Percentiles rank a stretch among this genome's conserved stretches.
These are phyloP conservation scores for Penicillium canariense DNA, from an alignment of 495 filamentous ascomycete species.

Conservation along the genomic window DNA sequence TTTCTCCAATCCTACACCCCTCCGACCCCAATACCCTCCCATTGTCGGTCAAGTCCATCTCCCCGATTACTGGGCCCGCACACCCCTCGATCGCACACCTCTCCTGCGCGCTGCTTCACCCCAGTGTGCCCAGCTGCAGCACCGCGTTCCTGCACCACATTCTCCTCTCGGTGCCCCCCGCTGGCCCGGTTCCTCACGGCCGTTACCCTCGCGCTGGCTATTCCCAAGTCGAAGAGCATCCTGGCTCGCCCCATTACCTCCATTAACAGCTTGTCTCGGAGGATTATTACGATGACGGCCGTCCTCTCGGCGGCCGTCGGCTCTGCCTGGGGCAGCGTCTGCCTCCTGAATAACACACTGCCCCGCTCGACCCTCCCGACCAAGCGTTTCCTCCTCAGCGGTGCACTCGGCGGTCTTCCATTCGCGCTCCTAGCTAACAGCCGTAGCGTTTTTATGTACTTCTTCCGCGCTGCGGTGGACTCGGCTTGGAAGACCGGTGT, in stretches of 20 bases:
- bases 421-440: slow-evolving; percentile 73
- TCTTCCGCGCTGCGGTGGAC: slow-evolving; percentile 70
- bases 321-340: slow-evolving; percentile 82
- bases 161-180: slow-evolving; percentile 72
- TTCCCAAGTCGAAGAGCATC: slow-evolving; percentile 64
- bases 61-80: slow-evolving; percentile 76
- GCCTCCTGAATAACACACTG: slow-evolving; percentile 76
- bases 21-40: slow-evolving; percentile 62
- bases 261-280: slow-evolving; percentile 57
- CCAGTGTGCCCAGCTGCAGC: slow-evolving; percentile 77
- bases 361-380: slow-evolving; percentile 73
- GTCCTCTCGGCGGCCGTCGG: slow-evolving; percentile 77
- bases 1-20: slow-evolving; percentile 86
- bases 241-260: slow-evolving; percentile 63
- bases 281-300: slow-evolving; percentile 64
- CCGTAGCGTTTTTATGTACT: slow-evolving; percentile 65
- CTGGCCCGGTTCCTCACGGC: slow-evolving; percentile 74
- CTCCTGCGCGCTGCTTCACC: slow-evolving; percentile 91
- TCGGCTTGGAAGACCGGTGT: slow-evolving; percentile 85
- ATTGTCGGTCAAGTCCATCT: slow-evolving; percentile 59
- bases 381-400: slow-evolving; percentile 83
- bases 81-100: slow-evolving; percentile 80
- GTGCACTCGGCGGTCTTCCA: slow-evolving; percentile 71
- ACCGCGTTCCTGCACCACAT: slow-evolving; percentile 82
- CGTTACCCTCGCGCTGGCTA: slow-evolving; percentile 63